Evolutionary conservation across 2,329 filamentous ascomycete species (phyloP).

Genomic region (Diaporthe ilicicola): DNA sequence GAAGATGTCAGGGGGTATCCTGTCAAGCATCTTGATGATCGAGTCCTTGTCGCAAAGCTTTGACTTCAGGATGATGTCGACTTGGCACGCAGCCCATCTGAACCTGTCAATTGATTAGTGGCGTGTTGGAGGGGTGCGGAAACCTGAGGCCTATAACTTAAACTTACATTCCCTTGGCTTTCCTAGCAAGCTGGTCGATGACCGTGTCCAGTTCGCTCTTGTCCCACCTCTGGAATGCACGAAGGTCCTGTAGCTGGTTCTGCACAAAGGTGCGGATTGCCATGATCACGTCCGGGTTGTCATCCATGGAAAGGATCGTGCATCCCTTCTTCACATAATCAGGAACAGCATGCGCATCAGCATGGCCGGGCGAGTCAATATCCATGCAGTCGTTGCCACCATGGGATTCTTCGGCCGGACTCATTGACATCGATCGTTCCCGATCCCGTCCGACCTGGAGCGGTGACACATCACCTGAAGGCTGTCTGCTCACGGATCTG

Average conservation of each 20-base stretch:
- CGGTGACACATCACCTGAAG: too few species aligned
- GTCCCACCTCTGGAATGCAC: background rate
- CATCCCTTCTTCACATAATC: background rate
- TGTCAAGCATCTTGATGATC: background rate
- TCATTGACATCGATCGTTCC: background rate
- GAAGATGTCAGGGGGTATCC: background rate
- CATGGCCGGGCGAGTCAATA: background rate
- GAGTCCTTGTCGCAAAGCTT: background rate
- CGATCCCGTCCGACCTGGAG: background rate
- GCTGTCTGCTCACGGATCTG: background rate
- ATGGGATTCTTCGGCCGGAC: background rate
- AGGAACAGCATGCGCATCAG: accelerated
- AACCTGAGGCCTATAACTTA: accelerated
- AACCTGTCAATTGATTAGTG: background rate
- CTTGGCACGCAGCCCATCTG: conserved; percentile 17
- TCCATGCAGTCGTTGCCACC: background rate
- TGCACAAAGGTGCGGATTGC: background rate
- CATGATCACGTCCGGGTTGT: background rate
- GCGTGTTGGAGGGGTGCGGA: too few species aligned
- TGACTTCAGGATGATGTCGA: background rate
- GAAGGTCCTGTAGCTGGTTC: background rate
- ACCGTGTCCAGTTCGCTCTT: background rate
- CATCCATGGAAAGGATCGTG: conserved; percentile 7
- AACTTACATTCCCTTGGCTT: conserved; percentile 2
- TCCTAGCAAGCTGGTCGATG: background rate